phyloP scores from a whole-genome alignment of 169 alveolate genomes.

The Cyclospora cayetanensis region DNA sequence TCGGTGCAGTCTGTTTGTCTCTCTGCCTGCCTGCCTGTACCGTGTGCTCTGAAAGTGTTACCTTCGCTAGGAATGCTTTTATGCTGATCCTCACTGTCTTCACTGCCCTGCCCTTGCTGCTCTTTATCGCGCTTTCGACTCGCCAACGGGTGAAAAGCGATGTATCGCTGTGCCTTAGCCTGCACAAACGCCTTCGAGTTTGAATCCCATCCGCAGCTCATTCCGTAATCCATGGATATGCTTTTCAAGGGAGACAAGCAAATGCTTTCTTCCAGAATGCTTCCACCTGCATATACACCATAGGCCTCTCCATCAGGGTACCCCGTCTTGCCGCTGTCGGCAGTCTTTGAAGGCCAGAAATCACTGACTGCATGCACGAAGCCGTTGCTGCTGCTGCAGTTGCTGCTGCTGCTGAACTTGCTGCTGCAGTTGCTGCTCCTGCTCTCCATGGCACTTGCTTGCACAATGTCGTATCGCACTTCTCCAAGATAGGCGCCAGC shows the following conservation, averaged over 20 bases:
- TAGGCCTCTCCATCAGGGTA: too few species aligned
- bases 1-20: not conserved
- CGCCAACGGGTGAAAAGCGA: not conserved
- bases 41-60: not conserved
- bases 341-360: too few species aligned
- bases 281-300: too few species aligned
- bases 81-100: not conserved
- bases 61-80: not conserved
- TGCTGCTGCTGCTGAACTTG: not conserved
- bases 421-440: not conserved
- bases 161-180: not conserved
- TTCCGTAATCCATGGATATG: not conserved
- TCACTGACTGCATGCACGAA: too few species aligned
- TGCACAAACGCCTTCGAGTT: not conserved
- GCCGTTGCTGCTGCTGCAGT: slow-evolving; percentile 19
- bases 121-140: not conserved
- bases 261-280: not conserved
- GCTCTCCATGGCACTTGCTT: not conserved
- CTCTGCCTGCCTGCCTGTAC: not conserved
- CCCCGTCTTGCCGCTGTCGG: too few species aligned
- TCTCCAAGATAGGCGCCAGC: not conserved
- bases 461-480: not conserved
- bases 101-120: not conserved
- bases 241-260: not conserved
- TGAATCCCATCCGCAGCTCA: slow-evolving; percentile 5